Evolutionary conservation across 1,139 yeast genomes (phyloP).

Genomic region (Saccharomyces hybrid): DNA sequence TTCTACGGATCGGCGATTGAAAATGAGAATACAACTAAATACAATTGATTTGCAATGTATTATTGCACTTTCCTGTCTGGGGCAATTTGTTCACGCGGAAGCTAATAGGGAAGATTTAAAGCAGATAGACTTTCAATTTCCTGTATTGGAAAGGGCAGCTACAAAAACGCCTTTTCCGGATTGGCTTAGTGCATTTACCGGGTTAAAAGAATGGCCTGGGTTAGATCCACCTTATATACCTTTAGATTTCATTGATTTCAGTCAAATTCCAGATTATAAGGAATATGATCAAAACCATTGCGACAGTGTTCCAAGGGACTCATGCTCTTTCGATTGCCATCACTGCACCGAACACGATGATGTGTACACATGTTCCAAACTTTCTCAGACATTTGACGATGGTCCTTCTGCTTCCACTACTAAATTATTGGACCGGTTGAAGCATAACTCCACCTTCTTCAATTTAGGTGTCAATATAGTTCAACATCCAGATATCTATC

Average conservation of each 20-base stretch:
- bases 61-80: background rate
- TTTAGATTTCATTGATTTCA: constrained; percentile 57
- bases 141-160: background rate
- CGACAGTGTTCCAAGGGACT: constrained; percentile 37
- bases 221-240: constrained; percentile 82
- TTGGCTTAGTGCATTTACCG: constrained; percentile 74
- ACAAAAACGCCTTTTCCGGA: constrained; percentile 51
- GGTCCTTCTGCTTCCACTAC: constrained; percentile 79
- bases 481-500: constrained; percentile 65
- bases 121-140: background rate
- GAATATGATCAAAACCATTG: constrained; percentile 58
- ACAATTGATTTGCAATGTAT: background rate
- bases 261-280: constrained; percentile 42
- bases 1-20: background rate
- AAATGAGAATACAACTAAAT: background rate
- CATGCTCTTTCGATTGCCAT: constrained; percentile 82
- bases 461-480: constrained; percentile 78
- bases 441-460: constrained; percentile 65
- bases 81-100: background rate
- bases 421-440: constrained; percentile 46
- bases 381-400: constrained; percentile 90
- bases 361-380: constrained; percentile 59
- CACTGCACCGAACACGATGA: constrained; percentile 77
- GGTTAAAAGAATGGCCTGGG: constrained; percentile 74
- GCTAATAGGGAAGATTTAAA: background rate